Evolutionary conservation across 2,329 filamentous ascomycete genomes (phyloP).

Genomic region (Ambrosiella xylebori): DNA sequence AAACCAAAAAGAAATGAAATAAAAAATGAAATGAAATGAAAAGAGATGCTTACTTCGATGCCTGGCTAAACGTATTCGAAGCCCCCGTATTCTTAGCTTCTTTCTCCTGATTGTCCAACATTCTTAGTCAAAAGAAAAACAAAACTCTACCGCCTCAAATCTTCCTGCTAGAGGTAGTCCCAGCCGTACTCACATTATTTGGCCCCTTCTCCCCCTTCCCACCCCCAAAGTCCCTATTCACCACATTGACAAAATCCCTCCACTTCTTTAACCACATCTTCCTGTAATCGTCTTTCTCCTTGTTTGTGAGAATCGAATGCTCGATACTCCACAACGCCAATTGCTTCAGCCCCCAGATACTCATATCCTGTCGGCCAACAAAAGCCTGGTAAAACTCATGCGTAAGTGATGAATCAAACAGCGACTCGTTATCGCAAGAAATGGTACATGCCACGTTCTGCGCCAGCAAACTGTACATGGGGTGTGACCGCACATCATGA

Average conservation of each 20-base stretch:
- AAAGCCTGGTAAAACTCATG: conserved; percentile 67
- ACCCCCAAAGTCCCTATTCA: not conserved
- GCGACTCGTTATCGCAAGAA: conserved; percentile 57
- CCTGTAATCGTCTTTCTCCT: conserved; percentile 24
- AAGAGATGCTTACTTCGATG: not conserved
- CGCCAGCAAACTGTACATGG: conserved; percentile 51
- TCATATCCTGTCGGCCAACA: conserved; percentile 50
- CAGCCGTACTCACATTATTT: too few relatives aligned
- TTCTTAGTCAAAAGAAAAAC: too few relatives aligned
- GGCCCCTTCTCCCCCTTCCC: not conserved
- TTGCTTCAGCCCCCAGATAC: conserved; percentile 54
- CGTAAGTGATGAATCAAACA: conserved; percentile 55
- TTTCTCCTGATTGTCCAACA: too few relatives aligned
- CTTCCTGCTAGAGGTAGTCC: too few relatives aligned
- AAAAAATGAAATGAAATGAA: conserved; percentile 8
- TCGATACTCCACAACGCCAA: conserved; percentile 45
- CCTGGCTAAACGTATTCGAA: not conserved
- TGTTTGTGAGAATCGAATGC: conserved; percentile 34
- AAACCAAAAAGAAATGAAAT: not conserved
- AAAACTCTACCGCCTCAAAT: too few relatives aligned
- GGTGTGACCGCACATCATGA: conserved; percentile 44
- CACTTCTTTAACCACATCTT: conserved; percentile 37
- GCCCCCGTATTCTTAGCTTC: too few relatives aligned
- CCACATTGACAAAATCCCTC: conserved; percentile 34
- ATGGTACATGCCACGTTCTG: conserved; percentile 57